Evolutionary conservation across 495 filamentous ascomycete genomes (phyloP).

Genomic region (Rostrohypoxylon terebratum): DNA sequence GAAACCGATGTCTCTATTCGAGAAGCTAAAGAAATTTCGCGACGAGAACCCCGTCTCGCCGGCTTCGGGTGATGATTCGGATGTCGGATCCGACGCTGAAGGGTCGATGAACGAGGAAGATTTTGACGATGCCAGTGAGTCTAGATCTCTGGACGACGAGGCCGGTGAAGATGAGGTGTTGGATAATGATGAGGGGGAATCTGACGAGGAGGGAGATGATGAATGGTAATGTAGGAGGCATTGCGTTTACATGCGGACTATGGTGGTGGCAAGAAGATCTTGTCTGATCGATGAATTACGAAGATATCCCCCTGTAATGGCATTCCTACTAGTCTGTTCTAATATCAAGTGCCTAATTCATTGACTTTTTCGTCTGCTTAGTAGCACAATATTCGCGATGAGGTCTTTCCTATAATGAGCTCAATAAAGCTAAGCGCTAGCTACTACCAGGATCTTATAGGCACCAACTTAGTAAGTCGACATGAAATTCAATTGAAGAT

Average conservation of each 20-base stretch:
- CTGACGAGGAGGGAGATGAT: constrained; percentile 29
- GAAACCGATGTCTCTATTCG: constrained; percentile 41
- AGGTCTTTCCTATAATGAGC: too few relatives aligned
- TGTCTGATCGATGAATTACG: not conserved
- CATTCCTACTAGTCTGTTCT: not conserved
- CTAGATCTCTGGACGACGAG: constrained; percentile 39
- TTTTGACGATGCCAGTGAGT: constrained; percentile 29
- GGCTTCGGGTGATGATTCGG: constrained; percentile 24
- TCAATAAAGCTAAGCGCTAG: not conserved
- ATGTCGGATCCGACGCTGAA: constrained; percentile 19
- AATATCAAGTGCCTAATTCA: not conserved
- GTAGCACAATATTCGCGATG: not conserved
- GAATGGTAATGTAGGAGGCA: constrained; percentile 17
- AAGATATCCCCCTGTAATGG: not conserved
- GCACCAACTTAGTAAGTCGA: not conserved
- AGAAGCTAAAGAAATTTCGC: constrained; percentile 41
- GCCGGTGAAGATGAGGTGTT: constrained; percentile 38
- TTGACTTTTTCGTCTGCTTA: not conserved
- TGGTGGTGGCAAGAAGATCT: not conserved
- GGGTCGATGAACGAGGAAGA: constrained; percentile 22
- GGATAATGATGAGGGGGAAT: constrained; percentile 24
- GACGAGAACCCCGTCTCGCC: constrained; percentile 41
- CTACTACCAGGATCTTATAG: too few relatives aligned
- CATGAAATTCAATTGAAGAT: not conserved
- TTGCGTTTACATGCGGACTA: not conserved